Conservation (phyloP, 2,329 filamentous ascomycete species). For the Aureobasidium subglaciale region DNA sequence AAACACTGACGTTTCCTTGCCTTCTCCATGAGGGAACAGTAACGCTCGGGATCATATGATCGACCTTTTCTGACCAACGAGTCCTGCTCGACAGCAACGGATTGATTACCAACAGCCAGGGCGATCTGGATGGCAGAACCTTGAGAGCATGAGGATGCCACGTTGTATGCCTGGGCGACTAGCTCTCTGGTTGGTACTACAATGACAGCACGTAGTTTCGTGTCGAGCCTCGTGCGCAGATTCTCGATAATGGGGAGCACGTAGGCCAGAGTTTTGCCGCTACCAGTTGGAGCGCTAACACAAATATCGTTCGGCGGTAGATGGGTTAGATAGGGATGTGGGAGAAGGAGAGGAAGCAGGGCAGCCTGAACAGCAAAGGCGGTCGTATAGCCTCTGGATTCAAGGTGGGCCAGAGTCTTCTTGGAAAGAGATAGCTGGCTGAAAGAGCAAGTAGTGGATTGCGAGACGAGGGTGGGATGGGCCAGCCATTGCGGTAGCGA, state of each 20-base stretch:
- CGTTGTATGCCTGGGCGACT: slow-evolving; percentile 75
- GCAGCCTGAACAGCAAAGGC: slow-evolving; percentile 76
- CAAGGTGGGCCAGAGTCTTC: slow-evolving; percentile 55
- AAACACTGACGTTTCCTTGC: slow-evolving; percentile 25
- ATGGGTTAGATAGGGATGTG: slow-evolving; percentile 46
- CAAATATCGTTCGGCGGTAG: slow-evolving; percentile 69
- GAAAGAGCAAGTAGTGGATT: slow-evolving; percentile 56
- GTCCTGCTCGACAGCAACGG: slow-evolving; percentile 59
- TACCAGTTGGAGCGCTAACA: slow-evolving; percentile 88
- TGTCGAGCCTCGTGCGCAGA: slow-evolving; percentile 34
- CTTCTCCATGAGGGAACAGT: slow-evolving; percentile 40
- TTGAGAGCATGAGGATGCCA: slow-evolving; percentile 65
- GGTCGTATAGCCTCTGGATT: slow-evolving; percentile 59
- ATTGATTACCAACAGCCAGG: slow-evolving; percentile 73
- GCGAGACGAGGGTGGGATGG: slow-evolving; percentile 61
- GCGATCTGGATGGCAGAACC: slow-evolving; percentile 71
- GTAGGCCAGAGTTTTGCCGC: slow-evolving; percentile 91
- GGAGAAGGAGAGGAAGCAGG: slow-evolving; percentile 69
- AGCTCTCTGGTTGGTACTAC: slow-evolving; percentile 88
- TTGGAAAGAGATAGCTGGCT: slow-evolving; percentile 54
- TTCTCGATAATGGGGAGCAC: slow-evolving; percentile 76
- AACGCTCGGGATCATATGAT: slow-evolving; percentile 58
- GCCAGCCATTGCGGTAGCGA: slow-evolving; percentile 76
- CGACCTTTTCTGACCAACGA: slow-evolving; percentile 51
- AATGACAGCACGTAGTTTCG: slow-evolving; percentile 62